A percentile compares a stretch with the other conserved stretches of the same genome.
Conservation (phyloP, 164 flowering plant species). For the Piper betle region DNA sequence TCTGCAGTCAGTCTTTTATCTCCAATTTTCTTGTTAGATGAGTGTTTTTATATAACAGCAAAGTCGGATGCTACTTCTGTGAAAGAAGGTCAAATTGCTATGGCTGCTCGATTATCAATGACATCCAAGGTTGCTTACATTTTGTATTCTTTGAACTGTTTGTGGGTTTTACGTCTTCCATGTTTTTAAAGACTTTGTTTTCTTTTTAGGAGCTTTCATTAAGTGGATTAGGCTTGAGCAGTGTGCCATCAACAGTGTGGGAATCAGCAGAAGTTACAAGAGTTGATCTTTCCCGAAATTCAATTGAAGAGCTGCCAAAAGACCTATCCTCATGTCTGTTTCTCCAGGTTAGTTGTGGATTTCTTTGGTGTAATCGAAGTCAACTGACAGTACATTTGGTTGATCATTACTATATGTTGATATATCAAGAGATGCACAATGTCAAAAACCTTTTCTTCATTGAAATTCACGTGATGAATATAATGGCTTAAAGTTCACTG, state of each 20-base stretch:
- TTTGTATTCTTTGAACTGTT: neutral
- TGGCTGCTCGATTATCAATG: slow-evolving; percentile 64
- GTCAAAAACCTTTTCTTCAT: too few species aligned
- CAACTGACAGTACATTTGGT: neutral
- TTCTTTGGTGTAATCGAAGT: neutral
- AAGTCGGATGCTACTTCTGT: slow-evolving; percentile 23
- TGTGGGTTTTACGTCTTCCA: neutral
- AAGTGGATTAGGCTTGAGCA: slow-evolving; percentile 43
- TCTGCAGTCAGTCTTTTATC: neutral
- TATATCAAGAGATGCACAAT: neutral
- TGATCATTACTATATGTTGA: neutral
- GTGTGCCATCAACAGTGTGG: slow-evolving; percentile 74
- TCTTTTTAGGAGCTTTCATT: slow-evolving; percentile 67
- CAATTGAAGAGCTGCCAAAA: slow-evolving; percentile 54
- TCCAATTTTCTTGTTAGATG: neutral
- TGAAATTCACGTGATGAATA: too few species aligned
- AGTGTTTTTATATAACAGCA: slow-evolving; percentile 32
- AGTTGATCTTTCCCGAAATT: slow-evolving; percentile 74
- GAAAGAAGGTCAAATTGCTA: slow-evolving; percentile 48
- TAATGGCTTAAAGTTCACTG: too few species aligned
- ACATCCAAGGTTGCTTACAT: slow-evolving; percentile 53
- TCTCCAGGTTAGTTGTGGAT: slow-evolving; percentile 45
- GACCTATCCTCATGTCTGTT: slow-evolving; percentile 60
- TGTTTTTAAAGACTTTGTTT: neutral
- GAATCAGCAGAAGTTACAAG: slow-evolving; percentile 58